Conservation (phyloP, 2,329 filamentous ascomycete species). For the Achaetomium macrosporum region DNA sequence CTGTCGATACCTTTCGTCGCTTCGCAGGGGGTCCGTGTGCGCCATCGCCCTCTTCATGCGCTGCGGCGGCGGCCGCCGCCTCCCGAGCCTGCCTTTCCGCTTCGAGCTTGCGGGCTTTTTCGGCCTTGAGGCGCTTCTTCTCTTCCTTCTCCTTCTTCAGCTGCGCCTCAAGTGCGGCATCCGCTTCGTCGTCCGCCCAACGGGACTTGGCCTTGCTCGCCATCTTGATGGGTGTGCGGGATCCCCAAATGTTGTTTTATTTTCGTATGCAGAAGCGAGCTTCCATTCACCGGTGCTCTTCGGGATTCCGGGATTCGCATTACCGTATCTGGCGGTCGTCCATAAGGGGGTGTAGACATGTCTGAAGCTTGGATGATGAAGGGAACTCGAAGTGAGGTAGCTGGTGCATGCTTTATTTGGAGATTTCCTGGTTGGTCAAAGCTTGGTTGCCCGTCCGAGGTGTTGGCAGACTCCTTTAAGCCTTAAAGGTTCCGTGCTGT, state of each 20-base stretch:
- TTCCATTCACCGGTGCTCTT: background rate
- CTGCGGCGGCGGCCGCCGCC: slow-evolving; percentile 31
- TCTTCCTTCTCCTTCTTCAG: slow-evolving; percentile 80
- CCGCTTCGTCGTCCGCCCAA: slow-evolving; percentile 83
- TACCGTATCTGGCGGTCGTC: background rate
- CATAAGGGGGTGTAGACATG: background rate
- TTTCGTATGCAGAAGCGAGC: no score
- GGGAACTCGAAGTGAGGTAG: slow-evolving; percentile 1
- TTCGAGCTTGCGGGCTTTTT: slow-evolving; percentile 68
- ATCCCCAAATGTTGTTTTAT: background rate
- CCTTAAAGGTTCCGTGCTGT: no score
- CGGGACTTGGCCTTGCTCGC: slow-evolving; percentile 62
- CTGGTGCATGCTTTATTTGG: slow-evolving; percentile 14
- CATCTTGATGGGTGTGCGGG: slow-evolving; percentile 39
- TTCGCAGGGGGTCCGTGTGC: slow-evolving; percentile 48
- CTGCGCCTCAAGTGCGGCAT: slow-evolving; percentile 66
- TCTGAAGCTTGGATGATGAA: background rate
- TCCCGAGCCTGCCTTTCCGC: slow-evolving; percentile 35
- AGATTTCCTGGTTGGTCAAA: slow-evolving; percentile 23
- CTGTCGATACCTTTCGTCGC: slow-evolving; percentile 54
- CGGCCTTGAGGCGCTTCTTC: slow-evolving; percentile 76
- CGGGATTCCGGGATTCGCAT: background rate
- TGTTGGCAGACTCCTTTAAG: no score
- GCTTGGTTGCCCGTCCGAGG: background rate
- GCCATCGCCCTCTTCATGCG: slow-evolving; percentile 22